phyloP scores from a whole-genome alignment of 2,329 filamentous ascomycete species.

The Pseudocercospora macadamiae region DNA sequence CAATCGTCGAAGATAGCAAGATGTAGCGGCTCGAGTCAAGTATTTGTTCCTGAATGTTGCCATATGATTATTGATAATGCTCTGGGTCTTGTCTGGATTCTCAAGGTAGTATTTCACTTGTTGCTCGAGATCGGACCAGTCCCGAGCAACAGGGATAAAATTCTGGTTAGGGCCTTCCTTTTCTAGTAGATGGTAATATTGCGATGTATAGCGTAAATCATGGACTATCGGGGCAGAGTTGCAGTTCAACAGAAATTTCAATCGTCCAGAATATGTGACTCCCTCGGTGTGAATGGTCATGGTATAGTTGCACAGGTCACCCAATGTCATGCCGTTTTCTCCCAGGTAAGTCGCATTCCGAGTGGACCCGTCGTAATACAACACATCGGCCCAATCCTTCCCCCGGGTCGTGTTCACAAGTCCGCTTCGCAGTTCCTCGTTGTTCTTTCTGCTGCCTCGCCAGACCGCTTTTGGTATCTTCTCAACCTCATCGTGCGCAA shows the following conservation, averaged over 20 bases:
- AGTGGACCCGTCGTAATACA: slow-evolving; percentile 20
- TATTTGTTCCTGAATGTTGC: slow-evolving; percentile 34
- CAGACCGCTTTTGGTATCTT: slow-evolving; percentile 34
- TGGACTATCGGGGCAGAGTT: slow-evolving; percentile 34
- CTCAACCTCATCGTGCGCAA: slow-evolving; percentile 24
- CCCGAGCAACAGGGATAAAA: slow-evolving; percentile 29
- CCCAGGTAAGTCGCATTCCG: no score
- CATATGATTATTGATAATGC: slow-evolving; percentile 32
- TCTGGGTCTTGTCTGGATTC: slow-evolving; percentile 28
- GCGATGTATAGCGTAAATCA: slow-evolving; percentile 30
- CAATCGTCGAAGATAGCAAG: slow-evolving; percentile 37
- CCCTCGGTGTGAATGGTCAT: slow-evolving; percentile 38
- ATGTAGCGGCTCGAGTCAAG: slow-evolving; percentile 34
- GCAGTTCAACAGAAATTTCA: slow-evolving; percentile 38
- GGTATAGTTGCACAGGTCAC: slow-evolving; percentile 32
- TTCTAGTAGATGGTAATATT: slow-evolving; percentile 33
- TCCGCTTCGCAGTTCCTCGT: slow-evolving; percentile 29
- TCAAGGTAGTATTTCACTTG: slow-evolving; percentile 31
- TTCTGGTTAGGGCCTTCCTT: slow-evolving; percentile 34
- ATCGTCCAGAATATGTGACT: slow-evolving; percentile 32
- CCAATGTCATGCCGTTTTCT: slow-evolving; percentile 21
- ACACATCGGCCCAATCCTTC: slow-evolving; percentile 42
- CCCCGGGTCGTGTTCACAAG: slow-evolving; percentile 34
- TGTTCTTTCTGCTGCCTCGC: slow-evolving; percentile 26
- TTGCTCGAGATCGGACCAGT: slow-evolving; percentile 34